These are phyloP conservation scores for Moesziomyces parantarcticus DNA, from an alignment of 1,284 basidiomycete genomes.

Conservation along the genomic window DNA sequence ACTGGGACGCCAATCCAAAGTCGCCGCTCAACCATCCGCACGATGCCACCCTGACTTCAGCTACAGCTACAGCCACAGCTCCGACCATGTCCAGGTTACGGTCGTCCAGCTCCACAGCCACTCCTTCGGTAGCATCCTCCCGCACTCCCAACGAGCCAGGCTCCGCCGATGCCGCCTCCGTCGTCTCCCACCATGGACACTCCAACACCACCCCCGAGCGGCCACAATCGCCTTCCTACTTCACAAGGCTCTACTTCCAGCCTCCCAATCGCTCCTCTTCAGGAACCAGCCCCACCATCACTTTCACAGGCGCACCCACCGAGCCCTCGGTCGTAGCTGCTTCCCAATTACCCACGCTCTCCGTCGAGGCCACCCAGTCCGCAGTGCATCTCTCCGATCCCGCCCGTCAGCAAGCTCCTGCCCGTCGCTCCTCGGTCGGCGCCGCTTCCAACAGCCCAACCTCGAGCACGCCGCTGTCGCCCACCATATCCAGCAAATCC, in stretches of 20 bases:
- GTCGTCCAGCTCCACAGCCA: conserved; percentile 15
- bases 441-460: conserved; percentile 12
- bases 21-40: conserved; percentile 9
- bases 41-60: background rate
- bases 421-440: conserved; percentile 20
- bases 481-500: conserved; percentile 27
- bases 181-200: conserved; percentile 27
- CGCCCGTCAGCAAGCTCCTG: conserved; percentile 1
- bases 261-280: conserved; percentile 20
- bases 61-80: conserved; percentile 9
- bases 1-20: conserved; percentile 22
- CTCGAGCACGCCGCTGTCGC: conserved; percentile 25
- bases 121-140: conserved; percentile 3
- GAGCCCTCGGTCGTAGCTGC: conserved; percentile 15
- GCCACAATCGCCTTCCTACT: conserved; percentile 42
- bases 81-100: conserved; percentile 18
- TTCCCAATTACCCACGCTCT: conserved; percentile 3
- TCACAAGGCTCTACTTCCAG: conserved; percentile 42
- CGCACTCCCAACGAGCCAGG: conserved; percentile 20
- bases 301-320: conserved; percentile 36
- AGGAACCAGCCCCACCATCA: conserved; percentile 44
- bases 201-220: conserved; percentile 24
- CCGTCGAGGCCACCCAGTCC: conserved; percentile 9
- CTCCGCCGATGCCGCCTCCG: conserved; percentile 20
- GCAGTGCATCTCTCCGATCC: conserved; percentile 9